phyloP scores from a whole-genome alignment of 805 yeast species.

The Candida arabinofermentans region DNA sequence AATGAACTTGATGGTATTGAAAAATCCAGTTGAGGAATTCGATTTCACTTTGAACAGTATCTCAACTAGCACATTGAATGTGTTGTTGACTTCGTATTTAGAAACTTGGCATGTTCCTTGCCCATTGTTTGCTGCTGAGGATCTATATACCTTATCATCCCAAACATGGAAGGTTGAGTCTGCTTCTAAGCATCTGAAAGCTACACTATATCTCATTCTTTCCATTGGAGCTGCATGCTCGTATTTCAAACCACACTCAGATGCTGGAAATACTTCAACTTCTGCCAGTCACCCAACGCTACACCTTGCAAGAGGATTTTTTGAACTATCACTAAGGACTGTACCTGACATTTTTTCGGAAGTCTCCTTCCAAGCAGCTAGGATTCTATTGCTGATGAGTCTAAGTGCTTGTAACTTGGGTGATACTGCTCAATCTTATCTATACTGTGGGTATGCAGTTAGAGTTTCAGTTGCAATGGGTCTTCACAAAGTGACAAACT shows the following conservation, averaged over 20 bases:
- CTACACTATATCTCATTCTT: constrained; percentile 17
- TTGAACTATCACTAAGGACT: constrained; percentile 14
- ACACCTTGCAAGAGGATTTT: constrained; percentile 20
- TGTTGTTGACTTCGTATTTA: constrained; percentile 15
- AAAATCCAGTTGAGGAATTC: constrained; percentile 8
- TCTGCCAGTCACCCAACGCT: constrained; percentile 3
- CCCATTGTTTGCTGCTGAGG: constrained; percentile 20
- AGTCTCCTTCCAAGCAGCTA: constrained; percentile 17
- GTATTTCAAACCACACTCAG: constrained; percentile 11
- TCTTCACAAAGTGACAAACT: constrained; percentile 12
- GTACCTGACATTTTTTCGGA: constrained; percentile 19
- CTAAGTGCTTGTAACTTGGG: constrained; percentile 21
- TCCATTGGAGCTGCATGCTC: constrained; percentile 20
- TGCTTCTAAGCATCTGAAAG: constrained; percentile 13
- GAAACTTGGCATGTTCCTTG: constrained; percentile 22
- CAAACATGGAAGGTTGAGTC: constrained; percentile 11
- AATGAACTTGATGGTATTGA: constrained; percentile 14
- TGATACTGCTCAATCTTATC: constrained; percentile 21
- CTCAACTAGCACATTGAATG: constrained; percentile 9
- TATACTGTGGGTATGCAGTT: constrained; percentile 19
- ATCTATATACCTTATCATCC: constrained; percentile 11
- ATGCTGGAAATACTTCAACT: background rate
- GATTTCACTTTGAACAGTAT: constrained; percentile 12
- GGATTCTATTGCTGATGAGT: constrained; percentile 18
- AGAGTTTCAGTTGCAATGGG: constrained; percentile 20